These are phyloP conservation scores for Emergomyces orientalis DNA, from an alignment of 2,329 filamentous ascomycete species.

Conservation along the genomic window DNA sequence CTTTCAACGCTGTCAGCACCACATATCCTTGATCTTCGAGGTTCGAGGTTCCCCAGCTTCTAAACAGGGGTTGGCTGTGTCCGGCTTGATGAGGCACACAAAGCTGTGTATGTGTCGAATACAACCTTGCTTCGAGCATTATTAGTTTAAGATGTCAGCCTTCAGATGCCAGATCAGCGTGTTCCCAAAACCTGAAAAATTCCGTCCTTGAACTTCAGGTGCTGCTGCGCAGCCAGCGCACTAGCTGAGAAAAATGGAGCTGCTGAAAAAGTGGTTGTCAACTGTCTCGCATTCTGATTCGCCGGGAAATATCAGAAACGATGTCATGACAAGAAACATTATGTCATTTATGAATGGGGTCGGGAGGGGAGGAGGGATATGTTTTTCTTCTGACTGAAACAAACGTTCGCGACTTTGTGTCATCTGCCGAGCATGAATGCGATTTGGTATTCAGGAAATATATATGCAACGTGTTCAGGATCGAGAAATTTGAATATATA, in stretches of 20 bases:
- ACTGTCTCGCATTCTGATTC: neutral
- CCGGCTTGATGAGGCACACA: neutral
- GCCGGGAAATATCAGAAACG: neutral
- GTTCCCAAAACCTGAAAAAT: neutral
- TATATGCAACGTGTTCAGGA: neutral
- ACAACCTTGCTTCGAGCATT: neutral
- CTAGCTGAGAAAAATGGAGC: neutral
- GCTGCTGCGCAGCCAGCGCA: neutral
- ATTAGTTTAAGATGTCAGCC: neutral
- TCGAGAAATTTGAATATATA: neutral
- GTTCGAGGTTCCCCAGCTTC: neutral
- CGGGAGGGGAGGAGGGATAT: neutral
- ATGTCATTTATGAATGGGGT: neutral
- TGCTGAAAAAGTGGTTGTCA: too few species aligned
- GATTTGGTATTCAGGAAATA: neutral
- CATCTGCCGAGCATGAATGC: neutral
- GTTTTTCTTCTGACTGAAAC: neutral
- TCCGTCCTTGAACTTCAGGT: neutral
- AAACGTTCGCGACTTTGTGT: neutral
- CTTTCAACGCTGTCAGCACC: neutral
- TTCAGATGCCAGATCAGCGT: neutral
- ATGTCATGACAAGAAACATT: slow-evolving; percentile 1
- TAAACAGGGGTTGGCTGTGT: neutral
- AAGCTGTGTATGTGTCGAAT: neutral
- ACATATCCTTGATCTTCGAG: neutral